Conservation (phyloP, 2,329 filamentous ascomycete species). For the Colletotrichum karsti region DNA sequence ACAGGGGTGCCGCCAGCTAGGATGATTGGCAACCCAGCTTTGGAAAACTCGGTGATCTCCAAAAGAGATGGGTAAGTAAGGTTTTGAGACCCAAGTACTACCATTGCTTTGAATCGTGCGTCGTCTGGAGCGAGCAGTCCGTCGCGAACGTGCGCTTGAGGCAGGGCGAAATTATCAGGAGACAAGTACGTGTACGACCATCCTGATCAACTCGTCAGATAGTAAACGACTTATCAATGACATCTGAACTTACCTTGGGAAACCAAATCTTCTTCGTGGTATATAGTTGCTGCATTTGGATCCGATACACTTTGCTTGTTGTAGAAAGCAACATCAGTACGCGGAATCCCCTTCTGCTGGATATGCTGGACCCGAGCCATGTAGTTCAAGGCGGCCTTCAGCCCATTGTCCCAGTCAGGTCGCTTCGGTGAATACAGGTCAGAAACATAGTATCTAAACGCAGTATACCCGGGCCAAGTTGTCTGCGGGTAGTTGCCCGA, state of each 20-base stretch:
- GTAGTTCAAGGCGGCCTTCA: conserved; percentile 34
- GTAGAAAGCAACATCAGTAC: conserved; percentile 3
- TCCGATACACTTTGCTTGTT: conserved; percentile 10
- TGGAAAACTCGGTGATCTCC: conserved; percentile 43
- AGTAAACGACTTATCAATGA: neutral
- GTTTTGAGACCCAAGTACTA: conserved; percentile 45
- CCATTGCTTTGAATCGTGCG: conserved; percentile 51
- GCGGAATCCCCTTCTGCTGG: conserved; percentile 45
- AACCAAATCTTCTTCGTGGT: conserved; percentile 41
- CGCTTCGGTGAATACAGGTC: conserved; percentile 48
- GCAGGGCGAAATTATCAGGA: conserved; percentile 51
- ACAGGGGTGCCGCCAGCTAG: conserved; percentile 32
- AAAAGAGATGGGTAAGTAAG: conserved; percentile 43
- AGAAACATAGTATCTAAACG: conserved; percentile 51
- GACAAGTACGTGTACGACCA: conserved; percentile 54
- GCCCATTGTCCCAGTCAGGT: conserved; percentile 45
- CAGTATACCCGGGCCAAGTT: conserved; percentile 57
- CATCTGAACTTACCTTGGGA: conserved; percentile 3
- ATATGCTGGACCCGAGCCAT: conserved; percentile 46
- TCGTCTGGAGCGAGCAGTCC: conserved; percentile 45
- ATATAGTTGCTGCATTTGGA: neutral
- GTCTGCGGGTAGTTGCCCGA: conserved; percentile 51
- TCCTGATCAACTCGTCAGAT: conserved; percentile 34
- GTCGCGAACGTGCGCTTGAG: conserved; percentile 44
- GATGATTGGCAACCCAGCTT: conserved; percentile 50